These are phyloP conservation scores for Sporisorium iseilematis-ciliati DNA, from an alignment of 1,284 basidiomycete genomes.

Conservation along the genomic window DNA sequence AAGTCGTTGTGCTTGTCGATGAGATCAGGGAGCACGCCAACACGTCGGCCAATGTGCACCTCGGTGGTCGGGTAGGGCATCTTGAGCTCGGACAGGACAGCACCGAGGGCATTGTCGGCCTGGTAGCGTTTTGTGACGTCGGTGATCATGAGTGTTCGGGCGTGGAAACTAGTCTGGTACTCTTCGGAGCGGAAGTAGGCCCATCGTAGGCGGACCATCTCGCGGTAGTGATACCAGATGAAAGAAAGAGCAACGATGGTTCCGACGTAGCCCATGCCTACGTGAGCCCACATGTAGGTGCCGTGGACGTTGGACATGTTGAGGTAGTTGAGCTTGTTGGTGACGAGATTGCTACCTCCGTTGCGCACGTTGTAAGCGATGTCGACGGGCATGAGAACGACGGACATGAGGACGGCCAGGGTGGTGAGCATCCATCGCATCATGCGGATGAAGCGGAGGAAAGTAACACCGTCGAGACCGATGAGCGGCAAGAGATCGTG, in stretches of 20 bases:
- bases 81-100: conserved; percentile 73
- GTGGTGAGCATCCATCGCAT: conserved; percentile 73
- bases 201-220: conserved; percentile 64
- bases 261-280: conserved; percentile 66
- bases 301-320: conserved; percentile 66
- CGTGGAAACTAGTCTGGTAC: conserved; percentile 72
- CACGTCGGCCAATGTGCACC: conserved; percentile 82
- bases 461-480: conserved; percentile 89
- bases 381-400: conserved; percentile 84
- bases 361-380: conserved; percentile 61
- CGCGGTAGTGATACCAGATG: conserved; percentile 62
- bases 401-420: conserved; percentile 75
- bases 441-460: conserved; percentile 90
- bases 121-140: conserved; percentile 80
- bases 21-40: conserved; percentile 80
- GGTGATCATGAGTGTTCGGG: conserved; percentile 76
- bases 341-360: conserved; percentile 30
- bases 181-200: conserved; percentile 64
- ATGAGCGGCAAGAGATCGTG: conserved; percentile 88
- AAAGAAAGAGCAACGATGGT: conserved; percentile 60
- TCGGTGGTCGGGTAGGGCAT: conserved; percentile 86
- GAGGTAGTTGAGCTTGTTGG: conserved; percentile 52
- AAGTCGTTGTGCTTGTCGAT: conserved; percentile 87
- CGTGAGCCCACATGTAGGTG: conserved; percentile 65
- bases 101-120: conserved; percentile 76